These are phyloP conservation scores for Trametes coccinea DNA, from an alignment of 768 basidiomycete species.

Conservation along the genomic window DNA sequence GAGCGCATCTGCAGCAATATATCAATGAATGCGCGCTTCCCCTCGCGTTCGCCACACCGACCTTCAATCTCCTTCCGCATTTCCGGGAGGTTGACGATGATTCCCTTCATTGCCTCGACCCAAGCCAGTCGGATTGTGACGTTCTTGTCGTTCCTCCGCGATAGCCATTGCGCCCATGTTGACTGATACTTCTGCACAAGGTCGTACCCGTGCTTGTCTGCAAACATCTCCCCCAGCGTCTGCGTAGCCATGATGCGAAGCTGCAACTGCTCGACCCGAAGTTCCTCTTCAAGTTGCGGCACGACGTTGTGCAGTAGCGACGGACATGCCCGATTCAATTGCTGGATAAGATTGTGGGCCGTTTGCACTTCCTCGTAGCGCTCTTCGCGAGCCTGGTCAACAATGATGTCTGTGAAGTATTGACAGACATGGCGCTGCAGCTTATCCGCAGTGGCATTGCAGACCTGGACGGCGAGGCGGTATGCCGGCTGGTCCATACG, in stretches of 20 bases:
- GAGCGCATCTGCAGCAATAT: conserved; percentile 49
- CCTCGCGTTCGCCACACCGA: conserved; percentile 28
- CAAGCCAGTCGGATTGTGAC: conserved; percentile 73
- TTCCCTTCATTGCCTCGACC: conserved; percentile 63
- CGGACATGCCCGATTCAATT: conserved; percentile 78
- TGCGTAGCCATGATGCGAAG: conserved; percentile 82
- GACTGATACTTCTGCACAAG: conserved; percentile 77
- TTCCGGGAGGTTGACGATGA: conserved; percentile 69
- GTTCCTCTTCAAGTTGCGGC: conserved; percentile 89
- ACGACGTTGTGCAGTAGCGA: conserved; percentile 85
- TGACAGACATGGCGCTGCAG: conserved; percentile 87
- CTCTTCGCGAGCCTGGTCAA: conserved; percentile 58
- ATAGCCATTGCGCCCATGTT: conserved; percentile 85
- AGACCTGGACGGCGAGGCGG: conserved; percentile 82
- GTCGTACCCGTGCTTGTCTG: conserved; percentile 70
- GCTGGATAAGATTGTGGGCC: conserved; percentile 85
- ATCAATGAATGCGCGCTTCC: background rate
- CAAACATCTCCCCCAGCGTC: conserved; percentile 89
- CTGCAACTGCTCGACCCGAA: conserved; percentile 70
- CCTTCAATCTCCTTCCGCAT: conserved; percentile 72
- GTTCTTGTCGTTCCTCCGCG: conserved; percentile 75
- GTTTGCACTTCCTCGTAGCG: conserved; percentile 67
- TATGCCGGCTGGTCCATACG: conserved; percentile 73
- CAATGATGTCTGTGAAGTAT: conserved; percentile 91
- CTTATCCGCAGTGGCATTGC: conserved; percentile 80